phyloP scores from a whole-genome alignment of 441 rosid genomes.

The Populus trichocarpa region DNA sequence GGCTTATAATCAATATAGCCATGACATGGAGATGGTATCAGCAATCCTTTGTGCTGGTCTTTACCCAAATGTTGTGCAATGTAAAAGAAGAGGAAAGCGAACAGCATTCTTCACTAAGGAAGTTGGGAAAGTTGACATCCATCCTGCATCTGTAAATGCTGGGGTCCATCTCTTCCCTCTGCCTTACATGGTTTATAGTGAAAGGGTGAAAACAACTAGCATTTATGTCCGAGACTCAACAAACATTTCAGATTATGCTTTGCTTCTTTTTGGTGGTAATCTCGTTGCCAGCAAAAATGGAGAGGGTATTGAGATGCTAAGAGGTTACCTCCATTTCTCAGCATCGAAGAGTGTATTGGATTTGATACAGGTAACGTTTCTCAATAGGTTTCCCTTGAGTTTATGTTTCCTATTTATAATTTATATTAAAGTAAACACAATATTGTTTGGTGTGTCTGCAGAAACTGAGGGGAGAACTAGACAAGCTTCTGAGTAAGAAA shows the following conservation, averaged over 20 bases:
- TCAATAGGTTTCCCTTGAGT: neutral
- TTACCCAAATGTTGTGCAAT: slow-evolving; percentile 94
- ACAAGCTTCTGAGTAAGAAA: slow-evolving; percentile 75
- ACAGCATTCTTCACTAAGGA: slow-evolving; percentile 86
- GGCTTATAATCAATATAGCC: slow-evolving; percentile 81
- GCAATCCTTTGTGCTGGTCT: slow-evolving; percentile 95
- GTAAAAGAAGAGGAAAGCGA: slow-evolving; percentile 96
- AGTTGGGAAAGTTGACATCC: slow-evolving; percentile 92
- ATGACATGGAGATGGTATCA: slow-evolving; percentile 83
- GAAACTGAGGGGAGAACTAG: slow-evolving; percentile 82
- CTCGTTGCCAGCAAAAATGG: slow-evolving; percentile 68
- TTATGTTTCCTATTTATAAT: neutral
- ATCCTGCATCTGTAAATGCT: slow-evolving; percentile 94
- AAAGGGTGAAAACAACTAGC: slow-evolving; percentile 80
- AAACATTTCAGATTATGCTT: slow-evolving; percentile 87
- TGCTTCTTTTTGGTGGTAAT: slow-evolving; percentile 87
- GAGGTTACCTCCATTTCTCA: slow-evolving; percentile 94
- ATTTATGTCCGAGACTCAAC: slow-evolving; percentile 83
- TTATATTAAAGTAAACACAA: neutral
- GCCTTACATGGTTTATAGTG: slow-evolving; percentile 84
- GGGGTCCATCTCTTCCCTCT: slow-evolving; percentile 70
- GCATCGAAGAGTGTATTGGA: slow-evolving; percentile 76
- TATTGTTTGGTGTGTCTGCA: slow-evolving; percentile 24
- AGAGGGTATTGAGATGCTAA: slow-evolving; percentile 94
- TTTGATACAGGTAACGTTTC: slow-evolving; percentile 56